phyloP scores from a whole-genome alignment of 73 alveolate species.

The Tetrahymena thermophila region DNA sequence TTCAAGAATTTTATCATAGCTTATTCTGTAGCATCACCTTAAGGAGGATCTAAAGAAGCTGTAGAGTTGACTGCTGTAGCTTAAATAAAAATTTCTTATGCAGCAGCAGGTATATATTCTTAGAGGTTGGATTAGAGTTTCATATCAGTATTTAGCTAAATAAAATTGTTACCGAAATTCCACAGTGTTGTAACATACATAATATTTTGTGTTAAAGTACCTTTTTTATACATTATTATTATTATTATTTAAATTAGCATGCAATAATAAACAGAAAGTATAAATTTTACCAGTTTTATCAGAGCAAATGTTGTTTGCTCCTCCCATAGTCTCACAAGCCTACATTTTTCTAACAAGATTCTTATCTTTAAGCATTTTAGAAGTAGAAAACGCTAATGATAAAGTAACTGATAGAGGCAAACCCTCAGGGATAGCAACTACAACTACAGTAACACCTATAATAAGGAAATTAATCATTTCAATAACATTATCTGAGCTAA shows the following conservation, averaged over 20 bases:
- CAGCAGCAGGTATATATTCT: not conserved
- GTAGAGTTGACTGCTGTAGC: not conserved
- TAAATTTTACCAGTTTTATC: conserved; percentile 60
- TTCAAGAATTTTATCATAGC: not conserved
- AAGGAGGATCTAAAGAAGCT: not conserved
- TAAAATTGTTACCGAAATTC: not conserved
- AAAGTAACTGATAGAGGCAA: conserved; percentile 67
- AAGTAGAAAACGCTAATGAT: conserved; percentile 59
- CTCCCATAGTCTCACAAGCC: conserved; percentile 90
- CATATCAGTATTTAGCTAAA: not conserved
- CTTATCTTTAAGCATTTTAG: conserved; percentile 61
- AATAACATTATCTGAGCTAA: conserved; percentile 36
- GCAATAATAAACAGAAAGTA: not conserved
- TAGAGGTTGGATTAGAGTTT: not conserved
- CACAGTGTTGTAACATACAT: not conserved
- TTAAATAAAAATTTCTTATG: not conserved
- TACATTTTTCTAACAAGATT: conserved; percentile 59
- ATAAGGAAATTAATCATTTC: conserved; percentile 62
- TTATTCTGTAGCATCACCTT: not conserved
- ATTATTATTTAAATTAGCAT: not conserved
- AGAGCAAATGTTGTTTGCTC: conserved; percentile 63
- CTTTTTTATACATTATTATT: not conserved
- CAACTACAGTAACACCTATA: conserved; percentile 53
- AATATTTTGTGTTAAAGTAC: not conserved
- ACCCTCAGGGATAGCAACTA: conserved; percentile 75